Conservation (phyloP, 23 red algal genomes). For the Gracilaria gracilis region DNA sequence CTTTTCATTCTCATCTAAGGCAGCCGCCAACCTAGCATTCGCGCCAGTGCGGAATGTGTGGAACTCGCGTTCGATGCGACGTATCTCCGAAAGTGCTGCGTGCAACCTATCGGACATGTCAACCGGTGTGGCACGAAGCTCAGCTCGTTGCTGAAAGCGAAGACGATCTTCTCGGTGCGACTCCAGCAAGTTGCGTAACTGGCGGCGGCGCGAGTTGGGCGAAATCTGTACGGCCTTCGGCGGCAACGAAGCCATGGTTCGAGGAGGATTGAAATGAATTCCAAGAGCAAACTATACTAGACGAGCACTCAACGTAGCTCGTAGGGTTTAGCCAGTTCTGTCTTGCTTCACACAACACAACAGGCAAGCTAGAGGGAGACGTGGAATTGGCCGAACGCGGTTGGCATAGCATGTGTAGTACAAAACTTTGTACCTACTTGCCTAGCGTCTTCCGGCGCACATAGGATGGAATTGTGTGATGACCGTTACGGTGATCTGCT, state of each 20-base stretch:
- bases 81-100: slow-evolving; percentile 10
- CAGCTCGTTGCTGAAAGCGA: slow-evolving; percentile 17
- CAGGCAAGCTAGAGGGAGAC: neutral
- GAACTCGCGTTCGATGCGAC: slow-evolving; percentile 36
- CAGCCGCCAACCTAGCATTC: slow-evolving; percentile 19
- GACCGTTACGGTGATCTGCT: slow-evolving; percentile 1
- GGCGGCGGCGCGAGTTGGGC: slow-evolving; percentile 27
- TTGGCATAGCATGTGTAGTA: neutral
- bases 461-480: neutral
- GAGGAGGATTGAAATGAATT: neutral
- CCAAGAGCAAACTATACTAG: neutral
- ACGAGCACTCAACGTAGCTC: neutral
- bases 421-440: too few species aligned
- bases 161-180: slow-evolving; percentile 19
- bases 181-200: slow-evolving; percentile 4
- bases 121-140: slow-evolving; percentile 14
- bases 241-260: neutral
- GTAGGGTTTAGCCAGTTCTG: neutral
- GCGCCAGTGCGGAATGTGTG: slow-evolving; percentile 27
- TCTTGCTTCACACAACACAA: too few species aligned
- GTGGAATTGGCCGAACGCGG: neutral
- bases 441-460: neutral
- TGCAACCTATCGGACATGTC: slow-evolving; percentile 23
- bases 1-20: slow-evolving; percentile 36
- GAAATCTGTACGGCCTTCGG: slow-evolving; percentile 1